These are phyloP conservation scores for Panus rudis DNA, from an alignment of 768 basidiomycete genomes.

Conservation along the genomic window DNA sequence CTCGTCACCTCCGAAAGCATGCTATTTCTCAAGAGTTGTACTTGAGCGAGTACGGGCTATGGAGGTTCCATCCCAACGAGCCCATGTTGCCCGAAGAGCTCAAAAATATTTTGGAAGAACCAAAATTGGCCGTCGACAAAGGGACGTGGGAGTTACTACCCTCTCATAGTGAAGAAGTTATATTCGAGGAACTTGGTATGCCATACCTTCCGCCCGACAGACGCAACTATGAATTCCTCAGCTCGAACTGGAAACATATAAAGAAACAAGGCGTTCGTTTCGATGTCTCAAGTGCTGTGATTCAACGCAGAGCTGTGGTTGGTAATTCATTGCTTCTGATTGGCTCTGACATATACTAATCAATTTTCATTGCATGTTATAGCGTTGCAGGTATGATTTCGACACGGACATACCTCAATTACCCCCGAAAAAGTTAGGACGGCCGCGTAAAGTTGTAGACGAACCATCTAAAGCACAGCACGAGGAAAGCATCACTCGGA, in stretches of 20 bases:
- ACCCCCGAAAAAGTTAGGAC: neutral
- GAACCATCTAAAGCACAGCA: too few species aligned
- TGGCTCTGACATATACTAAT: neutral
- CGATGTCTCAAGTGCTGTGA: neutral
- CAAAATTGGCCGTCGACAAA: neutral
- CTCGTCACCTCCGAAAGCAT: slow-evolving; percentile 30
- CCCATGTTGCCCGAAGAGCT: slow-evolving; percentile 4
- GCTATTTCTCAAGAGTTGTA: slow-evolving; percentile 41
- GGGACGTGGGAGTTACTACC: slow-evolving; percentile 44
- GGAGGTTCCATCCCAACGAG: slow-evolving; percentile 39
- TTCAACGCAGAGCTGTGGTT: too few species aligned
- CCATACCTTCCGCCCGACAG: slow-evolving; percentile 32
- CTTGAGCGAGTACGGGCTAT: slow-evolving; percentile 58
- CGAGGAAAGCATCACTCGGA: too few species aligned
- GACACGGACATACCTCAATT: neutral
- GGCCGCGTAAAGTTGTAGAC: too few species aligned
- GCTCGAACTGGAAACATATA: neutral
- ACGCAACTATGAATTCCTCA: slow-evolving; percentile 27
- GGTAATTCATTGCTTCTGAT: too few species aligned
- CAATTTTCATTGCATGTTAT: neutral
- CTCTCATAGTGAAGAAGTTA: slow-evolving; percentile 36
- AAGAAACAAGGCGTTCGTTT: neutral
- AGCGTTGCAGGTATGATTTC: neutral
- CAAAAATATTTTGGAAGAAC: slow-evolving; percentile 3
- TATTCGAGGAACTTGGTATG: slow-evolving; percentile 39